phyloP scores from a whole-genome alignment of 1,284 basidiomycete genomes.

The Erythrobasidium hasegawianum region DNA sequence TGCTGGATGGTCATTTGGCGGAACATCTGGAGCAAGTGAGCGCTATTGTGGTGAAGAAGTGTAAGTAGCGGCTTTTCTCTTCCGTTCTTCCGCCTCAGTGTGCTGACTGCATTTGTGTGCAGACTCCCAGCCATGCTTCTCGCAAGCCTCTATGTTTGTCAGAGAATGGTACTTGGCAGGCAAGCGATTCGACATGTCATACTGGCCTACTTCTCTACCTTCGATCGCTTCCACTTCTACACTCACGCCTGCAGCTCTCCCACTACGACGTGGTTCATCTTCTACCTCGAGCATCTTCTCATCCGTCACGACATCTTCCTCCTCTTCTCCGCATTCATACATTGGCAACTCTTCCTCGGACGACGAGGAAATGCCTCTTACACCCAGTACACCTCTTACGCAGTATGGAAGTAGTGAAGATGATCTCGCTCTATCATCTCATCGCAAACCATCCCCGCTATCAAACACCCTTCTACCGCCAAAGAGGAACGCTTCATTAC shows the following conservation, averaged over 20 bases:
- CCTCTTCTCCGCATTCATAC: constrained; percentile 13
- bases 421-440: neutral
- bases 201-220: constrained; percentile 20
- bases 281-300: constrained; percentile 10
- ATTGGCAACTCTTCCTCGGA: constrained; percentile 19
- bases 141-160: constrained; percentile 84
- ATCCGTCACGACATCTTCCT: neutral
- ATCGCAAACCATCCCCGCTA: neutral
- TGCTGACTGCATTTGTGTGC: neutral
- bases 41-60: constrained; percentile 87
- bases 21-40: constrained; percentile 85
- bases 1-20: constrained; percentile 77
- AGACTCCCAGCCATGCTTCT: constrained; percentile 59
- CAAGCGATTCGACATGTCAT: constrained; percentile 49
- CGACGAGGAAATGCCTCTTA: constrained; percentile 28
- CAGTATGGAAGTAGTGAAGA: constrained; percentile 21
- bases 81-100: no score
- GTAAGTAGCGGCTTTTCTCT: constrained; percentile 15
- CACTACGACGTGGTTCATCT: constrained; percentile 28
- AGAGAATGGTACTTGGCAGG: constrained; percentile 75
- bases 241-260: constrained; percentile 21
- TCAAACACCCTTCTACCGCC: neutral
- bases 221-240: neutral
- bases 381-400: constrained; percentile 26
- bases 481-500: neutral